These are phyloP conservation scores for Paraphaeosphaeria sporulosa DNA, from an alignment of 2,329 filamentous ascomycete species.

Conservation along the genomic window DNA sequence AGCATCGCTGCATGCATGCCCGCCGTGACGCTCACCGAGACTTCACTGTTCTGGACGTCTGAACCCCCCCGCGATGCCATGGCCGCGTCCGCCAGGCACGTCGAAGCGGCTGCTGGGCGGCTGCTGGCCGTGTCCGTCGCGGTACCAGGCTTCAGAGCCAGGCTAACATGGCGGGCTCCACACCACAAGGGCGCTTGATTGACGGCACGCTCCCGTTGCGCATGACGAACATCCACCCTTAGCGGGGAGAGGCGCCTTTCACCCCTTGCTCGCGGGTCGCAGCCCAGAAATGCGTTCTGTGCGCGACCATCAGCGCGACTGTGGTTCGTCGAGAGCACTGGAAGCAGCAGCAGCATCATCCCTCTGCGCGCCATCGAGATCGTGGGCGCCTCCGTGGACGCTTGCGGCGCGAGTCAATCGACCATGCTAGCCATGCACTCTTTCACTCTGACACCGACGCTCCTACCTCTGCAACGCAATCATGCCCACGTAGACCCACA, in stretches of 20 bases:
- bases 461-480: not conserved
- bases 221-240: constrained; percentile 4
- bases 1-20: not conserved
- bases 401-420: not conserved
- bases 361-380: not conserved
- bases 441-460: not conserved
- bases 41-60: not conserved
- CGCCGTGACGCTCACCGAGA: not conserved
- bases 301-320: no score
- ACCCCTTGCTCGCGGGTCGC: no score
- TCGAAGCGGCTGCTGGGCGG: not conserved
- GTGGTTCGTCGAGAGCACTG: not conserved
- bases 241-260: no score
- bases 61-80: not conserved
- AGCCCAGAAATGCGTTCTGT: no score
- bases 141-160: not conserved
- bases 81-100: not conserved
- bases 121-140: not conserved
- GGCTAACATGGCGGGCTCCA: not conserved
- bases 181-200: not conserved
- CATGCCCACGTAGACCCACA: not conserved
- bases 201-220: constrained; percentile 5
- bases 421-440: not conserved
- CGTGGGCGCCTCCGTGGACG: not conserved
- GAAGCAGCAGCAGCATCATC: not conserved